Evolutionary conservation across 2,329 filamentous ascomycete species (phyloP).

Genomic region (Monosporascus sp.): DNA sequence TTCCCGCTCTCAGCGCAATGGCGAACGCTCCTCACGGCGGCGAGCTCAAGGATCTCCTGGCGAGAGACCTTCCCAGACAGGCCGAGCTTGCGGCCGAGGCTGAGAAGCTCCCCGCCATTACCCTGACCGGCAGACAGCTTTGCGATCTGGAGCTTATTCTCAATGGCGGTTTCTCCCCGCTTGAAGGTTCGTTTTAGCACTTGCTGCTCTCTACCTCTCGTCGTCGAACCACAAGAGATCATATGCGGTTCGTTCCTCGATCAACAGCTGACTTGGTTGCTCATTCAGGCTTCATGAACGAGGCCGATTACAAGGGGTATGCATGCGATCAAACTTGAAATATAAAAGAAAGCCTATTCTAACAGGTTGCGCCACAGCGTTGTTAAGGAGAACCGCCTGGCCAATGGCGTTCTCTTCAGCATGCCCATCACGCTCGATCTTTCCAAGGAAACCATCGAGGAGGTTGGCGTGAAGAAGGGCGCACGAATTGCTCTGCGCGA

Average conservation of each 20-base stretch:
- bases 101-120: conserved; percentile 76
- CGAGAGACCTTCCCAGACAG: conserved; percentile 81
- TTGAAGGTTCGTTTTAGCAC: conserved; percentile 67
- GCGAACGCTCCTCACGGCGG: conserved; percentile 78
- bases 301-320: conserved; percentile 94
- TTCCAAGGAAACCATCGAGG: conserved; percentile 66
- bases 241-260: background rate
- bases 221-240: background rate
- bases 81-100: conserved; percentile 76
- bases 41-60: conserved; percentile 94
- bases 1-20: conserved; percentile 37
- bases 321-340: background rate
- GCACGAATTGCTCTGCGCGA: conserved; percentile 84
- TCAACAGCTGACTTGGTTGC: conserved; percentile 19
- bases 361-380: conserved; percentile 51
- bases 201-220: background rate
- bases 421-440: conserved; percentile 97
- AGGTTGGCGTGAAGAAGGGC: conserved; percentile 70
- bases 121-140: conserved; percentile 87
- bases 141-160: conserved; percentile 97
- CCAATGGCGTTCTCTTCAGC: conserved; percentile 84
- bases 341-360: background rate
- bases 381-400: conserved; percentile 80
- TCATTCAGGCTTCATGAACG: conserved; percentile 80
- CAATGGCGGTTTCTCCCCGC: conserved; percentile 94